Evolutionary conservation across 2,329 filamentous ascomycete genomes (phyloP).

Genomic region (Pseudocercospora pini-densiflorae): DNA sequence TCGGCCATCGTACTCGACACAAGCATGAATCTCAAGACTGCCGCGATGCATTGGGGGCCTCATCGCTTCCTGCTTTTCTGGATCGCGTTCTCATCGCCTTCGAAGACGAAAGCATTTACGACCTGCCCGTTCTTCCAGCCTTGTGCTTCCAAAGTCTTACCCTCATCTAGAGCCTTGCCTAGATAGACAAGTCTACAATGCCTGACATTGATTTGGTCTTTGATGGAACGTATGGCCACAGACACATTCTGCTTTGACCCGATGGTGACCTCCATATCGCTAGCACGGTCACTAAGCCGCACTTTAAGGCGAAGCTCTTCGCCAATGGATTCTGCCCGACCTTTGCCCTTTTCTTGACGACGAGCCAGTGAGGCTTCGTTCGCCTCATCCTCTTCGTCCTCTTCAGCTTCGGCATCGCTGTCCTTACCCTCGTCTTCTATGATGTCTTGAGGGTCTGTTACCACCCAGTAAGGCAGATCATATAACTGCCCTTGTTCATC

Average conservation of each 20-base stretch:
- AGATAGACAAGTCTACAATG: constrained; percentile 77
- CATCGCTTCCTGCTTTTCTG: constrained; percentile 10
- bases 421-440: constrained; percentile 40
- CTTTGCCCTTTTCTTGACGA: constrained; percentile 40
- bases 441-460: constrained; percentile 49
- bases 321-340: constrained; percentile 39
- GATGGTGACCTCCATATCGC: constrained; percentile 44
- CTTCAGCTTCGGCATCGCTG: constrained; percentile 26
- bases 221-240: constrained; percentile 65
- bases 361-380: constrained; percentile 2
- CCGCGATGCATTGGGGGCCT: background rate
- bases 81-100: constrained; percentile 2
- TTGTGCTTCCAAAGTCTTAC: constrained; percentile 66
- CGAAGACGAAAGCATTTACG: constrained; percentile 71
- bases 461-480: constrained; percentile 51
- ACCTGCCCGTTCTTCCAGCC: constrained; percentile 78
- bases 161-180: constrained; percentile 77
- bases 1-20: background rate
- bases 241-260: constrained; percentile 61
- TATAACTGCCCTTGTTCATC: constrained; percentile 51
- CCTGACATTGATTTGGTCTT: constrained; percentile 65
- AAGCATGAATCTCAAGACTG: background rate
- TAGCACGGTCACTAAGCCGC: constrained; percentile 45
- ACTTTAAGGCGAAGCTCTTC: constrained; percentile 40
- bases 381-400: constrained; percentile 23